phyloP scores from a whole-genome alignment of 768 basidiomycete genomes.

The Paxillus rubicundulus region DNA sequence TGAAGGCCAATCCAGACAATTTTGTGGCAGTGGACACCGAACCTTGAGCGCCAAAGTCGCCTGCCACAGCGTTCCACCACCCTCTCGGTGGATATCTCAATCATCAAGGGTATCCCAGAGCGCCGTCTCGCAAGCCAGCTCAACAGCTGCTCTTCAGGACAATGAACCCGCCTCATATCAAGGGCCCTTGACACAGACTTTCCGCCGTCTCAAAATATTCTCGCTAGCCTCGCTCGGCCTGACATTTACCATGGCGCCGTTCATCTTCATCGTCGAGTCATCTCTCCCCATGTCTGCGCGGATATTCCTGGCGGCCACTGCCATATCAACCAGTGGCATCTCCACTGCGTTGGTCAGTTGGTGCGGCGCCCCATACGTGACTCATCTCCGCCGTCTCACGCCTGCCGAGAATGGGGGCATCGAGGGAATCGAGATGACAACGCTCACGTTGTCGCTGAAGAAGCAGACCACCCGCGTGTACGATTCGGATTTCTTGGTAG shows the following conservation, averaged over 20 bases:
- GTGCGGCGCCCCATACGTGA: conserved; percentile 75
- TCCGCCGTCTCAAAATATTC: conserved; percentile 77
- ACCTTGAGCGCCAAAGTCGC: not conserved
- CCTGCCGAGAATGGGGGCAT: conserved; percentile 42
- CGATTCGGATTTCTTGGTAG: conserved; percentile 68
- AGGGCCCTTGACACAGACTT: conserved; percentile 71
- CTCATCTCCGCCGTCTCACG: conserved; percentile 51
- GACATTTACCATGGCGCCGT: conserved; percentile 66
- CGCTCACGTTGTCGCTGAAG: conserved; percentile 57
- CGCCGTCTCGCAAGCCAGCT: conserved; percentile 1
- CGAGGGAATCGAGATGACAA: conserved; percentile 68
- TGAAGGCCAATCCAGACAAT: conserved; percentile 2
- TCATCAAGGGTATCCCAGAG: conserved; percentile 12
- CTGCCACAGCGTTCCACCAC: not conserved
- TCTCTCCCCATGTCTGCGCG: conserved; percentile 69
- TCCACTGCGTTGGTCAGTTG: conserved; percentile 74
- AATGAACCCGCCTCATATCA: conserved; percentile 44
- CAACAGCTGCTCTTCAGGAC: conserved; percentile 4
- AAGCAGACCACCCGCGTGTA: conserved; percentile 69
- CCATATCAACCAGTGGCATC: conserved; percentile 66
- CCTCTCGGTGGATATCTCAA: conserved; percentile 8
- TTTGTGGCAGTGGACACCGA: conserved; percentile 1
- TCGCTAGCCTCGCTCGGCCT: conserved; percentile 75
- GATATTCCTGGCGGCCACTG: conserved; percentile 62
- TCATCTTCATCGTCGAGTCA: conserved; percentile 81